Percentiles rank a stretch among this genome's conserved stretches.
phyloP scores from a whole-genome alignment of 495 filamentous ascomycete species.

The Rostrohypoxylon terebratum region DNA sequence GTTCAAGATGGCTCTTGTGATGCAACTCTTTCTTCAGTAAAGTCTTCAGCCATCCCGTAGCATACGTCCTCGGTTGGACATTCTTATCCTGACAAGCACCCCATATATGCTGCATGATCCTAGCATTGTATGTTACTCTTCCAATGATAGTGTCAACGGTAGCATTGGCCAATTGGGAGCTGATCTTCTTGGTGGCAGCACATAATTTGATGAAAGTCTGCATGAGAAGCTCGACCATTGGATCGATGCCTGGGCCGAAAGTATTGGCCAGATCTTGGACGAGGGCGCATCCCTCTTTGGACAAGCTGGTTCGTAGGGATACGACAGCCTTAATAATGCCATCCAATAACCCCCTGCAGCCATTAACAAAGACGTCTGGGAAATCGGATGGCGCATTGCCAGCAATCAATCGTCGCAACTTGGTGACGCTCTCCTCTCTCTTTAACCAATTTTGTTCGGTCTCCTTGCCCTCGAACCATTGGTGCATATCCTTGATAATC shows the following conservation, averaged over 20 bases:
- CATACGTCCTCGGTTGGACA: constrained; percentile 80
- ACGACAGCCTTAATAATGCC: constrained; percentile 89
- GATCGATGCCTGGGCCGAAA: constrained; percentile 81
- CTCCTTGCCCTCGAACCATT: constrained; percentile 88
- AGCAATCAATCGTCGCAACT: constrained; percentile 78
- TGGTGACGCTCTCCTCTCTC: constrained; percentile 80
- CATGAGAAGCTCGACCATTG: constrained; percentile 90
- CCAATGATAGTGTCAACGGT: constrained; percentile 81
- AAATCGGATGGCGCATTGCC: constrained; percentile 89
- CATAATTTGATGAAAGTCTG: constrained; percentile 90
- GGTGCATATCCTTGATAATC: constrained; percentile 80
- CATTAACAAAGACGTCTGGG: constrained; percentile 71
- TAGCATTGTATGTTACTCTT: constrained; percentile 78
- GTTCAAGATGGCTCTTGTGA: constrained; percentile 84
- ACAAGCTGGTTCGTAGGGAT: constrained; percentile 89
- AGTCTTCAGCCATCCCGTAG: constrained; percentile 84
- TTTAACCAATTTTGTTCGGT: constrained; percentile 90
- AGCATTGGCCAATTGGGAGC: constrained; percentile 78
- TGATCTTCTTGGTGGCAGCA: constrained; percentile 89
- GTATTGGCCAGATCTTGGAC: constrained; percentile 86
- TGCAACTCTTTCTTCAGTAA: constrained; percentile 80
- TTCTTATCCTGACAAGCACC: constrained; percentile 91
- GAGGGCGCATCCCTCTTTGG: constrained; percentile 83
- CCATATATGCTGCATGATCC: constrained; percentile 85
- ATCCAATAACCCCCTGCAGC: constrained; percentile 80